Conservation (phyloP, 805 yeast genomes). For the Yarrowia hollandica region DNA sequence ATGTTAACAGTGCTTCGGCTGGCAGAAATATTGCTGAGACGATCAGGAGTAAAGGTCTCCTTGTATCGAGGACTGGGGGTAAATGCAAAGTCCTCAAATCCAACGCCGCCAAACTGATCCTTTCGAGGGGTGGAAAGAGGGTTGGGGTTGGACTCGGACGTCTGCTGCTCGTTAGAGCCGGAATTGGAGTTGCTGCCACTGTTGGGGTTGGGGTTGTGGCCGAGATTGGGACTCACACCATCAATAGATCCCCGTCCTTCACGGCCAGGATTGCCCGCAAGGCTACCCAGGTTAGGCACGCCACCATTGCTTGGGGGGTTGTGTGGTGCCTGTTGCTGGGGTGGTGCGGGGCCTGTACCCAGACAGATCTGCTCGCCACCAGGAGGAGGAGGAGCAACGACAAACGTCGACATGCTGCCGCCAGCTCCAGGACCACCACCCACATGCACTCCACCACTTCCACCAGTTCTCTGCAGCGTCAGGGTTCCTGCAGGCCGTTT, state of each 20-base stretch:
- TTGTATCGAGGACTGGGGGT: conserved; percentile 18
- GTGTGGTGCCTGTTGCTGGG: too few relatives aligned
- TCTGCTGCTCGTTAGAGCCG: not conserved
- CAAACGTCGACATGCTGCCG: conserved; percentile 19
- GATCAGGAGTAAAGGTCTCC: conserved; percentile 26
- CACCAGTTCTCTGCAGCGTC: conserved; percentile 18
- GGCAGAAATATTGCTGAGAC: conserved; percentile 25
- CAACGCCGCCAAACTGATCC: conserved; percentile 24
- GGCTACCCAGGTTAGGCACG: not conserved
- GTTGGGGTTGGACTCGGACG: not conserved
- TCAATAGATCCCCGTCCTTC: conserved; percentile 2
- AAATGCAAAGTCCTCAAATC: conserved; percentile 26
- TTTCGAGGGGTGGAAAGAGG: conserved; percentile 17
- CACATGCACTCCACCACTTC: not conserved
- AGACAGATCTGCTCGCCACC: conserved; percentile 25
- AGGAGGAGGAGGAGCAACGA: conserved; percentile 21
- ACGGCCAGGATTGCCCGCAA: not conserved
- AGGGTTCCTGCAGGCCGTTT: conserved; percentile 17
- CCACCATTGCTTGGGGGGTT: too few relatives aligned
- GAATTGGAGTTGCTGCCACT: not conserved
- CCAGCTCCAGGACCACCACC: not conserved
- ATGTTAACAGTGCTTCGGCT: conserved; percentile 20
- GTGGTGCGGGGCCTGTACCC: not conserved
- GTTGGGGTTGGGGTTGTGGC: too few relatives aligned
- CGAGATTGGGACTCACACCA: not conserved